Base-by-base conservation (phyloP, 2,329 filamentous ascomycete genomes). In the Beauveria bassiana region DNA sequence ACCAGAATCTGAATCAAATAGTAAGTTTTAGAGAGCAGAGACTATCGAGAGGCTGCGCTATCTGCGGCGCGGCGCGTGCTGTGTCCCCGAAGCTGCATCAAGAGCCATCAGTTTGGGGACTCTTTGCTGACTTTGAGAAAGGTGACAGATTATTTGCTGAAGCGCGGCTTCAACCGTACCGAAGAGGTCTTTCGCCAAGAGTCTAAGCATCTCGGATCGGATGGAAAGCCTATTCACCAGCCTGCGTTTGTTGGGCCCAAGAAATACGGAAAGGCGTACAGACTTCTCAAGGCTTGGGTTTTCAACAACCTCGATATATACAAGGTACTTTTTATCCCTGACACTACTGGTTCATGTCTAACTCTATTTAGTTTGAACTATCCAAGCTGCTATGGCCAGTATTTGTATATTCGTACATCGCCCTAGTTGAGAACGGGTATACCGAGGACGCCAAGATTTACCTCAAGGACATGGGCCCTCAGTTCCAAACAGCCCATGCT, bases 1-100 rank as follows among this genome's bases (percentile, higher is more conserved):
- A 93, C 65, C 91, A 96, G 69, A 96, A 97, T 71, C 75, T 97
- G 1, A 98, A 98, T 69, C 92, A 96, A 68, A 98, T 98, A 75
- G 93, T 97, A 82, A 83, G 93, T 78, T 34, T 0, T 5, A 42
- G 10, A 16, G 12, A 26, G n/a, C 9, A 4, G 9, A 9, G 12
- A 42, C 18, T n/a, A 14, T 80, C 51, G 5, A 38, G 54, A 31
- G 20, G 59, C 51, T 65, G 10, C 61, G 63, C 31, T 40, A 47
- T 20, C 16, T 38, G 9, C 28, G 10, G 1, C 14, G n/a, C 42
- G 16, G 10, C 18, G 18, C 18, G 3, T 28, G 46, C 6, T 3
- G 8, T 5, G 16, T 22, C 7, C 5, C 10, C 12, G n/a, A 22
- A 9, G 2, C n/a, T 26, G 14, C 20, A 14, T 22, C 28, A 40